Evolutionary conservation across 257 asterid species (phyloP).

Genomic region (Craterostigma plantagineum): DNA sequence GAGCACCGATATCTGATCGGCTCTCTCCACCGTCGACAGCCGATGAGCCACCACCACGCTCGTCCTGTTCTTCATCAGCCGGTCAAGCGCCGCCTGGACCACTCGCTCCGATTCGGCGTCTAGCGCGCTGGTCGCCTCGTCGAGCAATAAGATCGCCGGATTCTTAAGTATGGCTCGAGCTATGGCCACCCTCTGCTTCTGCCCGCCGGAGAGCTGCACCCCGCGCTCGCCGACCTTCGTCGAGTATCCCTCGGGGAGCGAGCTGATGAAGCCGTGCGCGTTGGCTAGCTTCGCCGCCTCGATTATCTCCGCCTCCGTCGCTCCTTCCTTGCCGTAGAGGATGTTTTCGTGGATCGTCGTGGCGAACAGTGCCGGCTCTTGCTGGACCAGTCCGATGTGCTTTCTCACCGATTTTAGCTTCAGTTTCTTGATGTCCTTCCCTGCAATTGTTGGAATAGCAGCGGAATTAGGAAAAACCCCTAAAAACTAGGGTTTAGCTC

Average conservation of each 20-base stretch:
- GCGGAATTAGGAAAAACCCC: neutral
- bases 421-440: slow-evolving; percentile 73
- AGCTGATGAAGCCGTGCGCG: slow-evolving; percentile 64
- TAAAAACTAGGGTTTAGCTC: neutral
- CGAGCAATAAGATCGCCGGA: slow-evolving; percentile 57
- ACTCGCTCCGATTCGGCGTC: slow-evolving; percentile 63
- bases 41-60: slow-evolving; percentile 64
- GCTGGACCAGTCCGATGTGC: slow-evolving; percentile 86
- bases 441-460: slow-evolving; percentile 19
- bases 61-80: slow-evolving; percentile 63
- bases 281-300: slow-evolving; percentile 88
- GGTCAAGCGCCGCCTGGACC: slow-evolving; percentile 54
- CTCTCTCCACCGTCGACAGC: slow-evolving; percentile 46
- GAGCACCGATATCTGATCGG: slow-evolving; percentile 55
- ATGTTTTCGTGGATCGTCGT: slow-evolving; percentile 83
- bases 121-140: slow-evolving; percentile 74
- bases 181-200: slow-evolving; percentile 72
- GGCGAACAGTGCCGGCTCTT: slow-evolving; percentile 96
- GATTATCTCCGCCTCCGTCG: slow-evolving; percentile 71
- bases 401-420: slow-evolving; percentile 66
- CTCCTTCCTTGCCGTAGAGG: slow-evolving; percentile 83
- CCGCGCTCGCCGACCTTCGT: slow-evolving; percentile 77
- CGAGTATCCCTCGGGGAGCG: slow-evolving; percentile 79
- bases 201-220: slow-evolving; percentile 76
- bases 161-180: slow-evolving; percentile 68